phyloP scores from a whole-genome alignment of 1,139 yeast species.

The Kazachstania sp. region DNA sequence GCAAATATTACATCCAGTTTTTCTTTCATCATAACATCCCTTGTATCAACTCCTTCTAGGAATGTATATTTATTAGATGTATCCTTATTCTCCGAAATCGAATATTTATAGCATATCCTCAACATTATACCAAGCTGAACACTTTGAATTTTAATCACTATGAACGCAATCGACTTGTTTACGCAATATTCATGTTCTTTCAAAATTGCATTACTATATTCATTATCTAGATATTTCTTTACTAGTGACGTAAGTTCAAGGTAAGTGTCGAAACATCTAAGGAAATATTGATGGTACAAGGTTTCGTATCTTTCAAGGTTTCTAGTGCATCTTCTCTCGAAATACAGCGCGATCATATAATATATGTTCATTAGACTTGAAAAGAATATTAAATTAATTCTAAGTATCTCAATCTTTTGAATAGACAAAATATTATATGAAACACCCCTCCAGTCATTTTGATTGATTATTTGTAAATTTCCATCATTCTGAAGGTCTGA shows the following conservation, averaged over 20 bases:
- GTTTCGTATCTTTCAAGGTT: constrained; percentile 8
- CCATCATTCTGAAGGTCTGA: not conserved
- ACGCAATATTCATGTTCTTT: constrained; percentile 7
- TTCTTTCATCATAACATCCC: not conserved
- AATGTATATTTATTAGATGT: not conserved
- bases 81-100: not conserved
- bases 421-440: constrained; percentile 4
- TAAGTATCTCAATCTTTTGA: constrained; percentile 8
- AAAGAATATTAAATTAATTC: constrained; percentile 8
- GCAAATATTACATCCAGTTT: not conserved
- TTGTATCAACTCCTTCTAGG: not conserved
- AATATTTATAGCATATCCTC: constrained; percentile 9
- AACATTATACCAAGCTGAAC: constrained; percentile 8
- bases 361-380: constrained; percentile 7
- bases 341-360: constrained; percentile 8
- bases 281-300: constrained; percentile 7
- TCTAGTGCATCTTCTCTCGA: constrained; percentile 10
- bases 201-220: constrained; percentile 5
- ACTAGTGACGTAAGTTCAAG: constrained; percentile 5
- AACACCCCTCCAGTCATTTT: constrained; percentile 7
- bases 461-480: not conserved
- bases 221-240: constrained; percentile 6
- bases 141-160: constrained; percentile 11
- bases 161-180: constrained; percentile 8
- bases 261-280: constrained; percentile 5